Evolutionary conservation across 1,139 yeast genomes (phyloP), one percentile per base, ranked within the genome.

Genomic region (Saccharomyces hybrid): DNA sequence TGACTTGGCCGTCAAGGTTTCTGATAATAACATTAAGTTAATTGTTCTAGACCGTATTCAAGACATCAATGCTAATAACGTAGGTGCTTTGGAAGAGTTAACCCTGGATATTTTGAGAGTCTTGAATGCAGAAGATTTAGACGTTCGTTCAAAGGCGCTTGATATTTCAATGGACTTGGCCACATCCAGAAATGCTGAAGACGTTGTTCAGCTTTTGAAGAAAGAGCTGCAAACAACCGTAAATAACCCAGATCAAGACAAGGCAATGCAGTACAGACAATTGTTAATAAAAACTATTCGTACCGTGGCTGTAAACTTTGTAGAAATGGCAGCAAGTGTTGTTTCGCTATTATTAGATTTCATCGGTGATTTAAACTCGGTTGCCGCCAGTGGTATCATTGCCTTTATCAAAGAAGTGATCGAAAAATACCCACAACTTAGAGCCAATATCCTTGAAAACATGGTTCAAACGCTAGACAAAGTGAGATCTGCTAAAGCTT

Each of bases 11-110:
- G 84, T 86, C 61, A 88, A 86, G 69, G 98, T 90, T 70, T 80
- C 96, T 23, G 98, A 93, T 71, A 89, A 89, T 73, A 91, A 91
- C 65, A 95, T 91, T 64, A 91, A 95, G 73, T 79, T 95, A 61
- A 91, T 93, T 68, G 93, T 96, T 31, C 79, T 95, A 68, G 95
- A 89, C 67, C 82, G 95, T 70, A 85, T 93, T 58, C 82, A 81
- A 63, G 89, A 86, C 53, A 81, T 93, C 55, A 85, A 89, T 66
- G 75, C 76, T 59, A 79, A 79, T 61, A 81, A 86, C 68, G 95
- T 96, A 29, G 96, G 96, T 51, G 79, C 88, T 48, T 79, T 93
- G 62, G 95, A 88, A 68, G 96, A 88, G 60, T 79, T 88, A 60
- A 84, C 91, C 25, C 78, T 93, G 72, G 98, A 93, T 62, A 83